These are phyloP conservation scores for Hymenoscyphus repandus DNA, from an alignment of 2,329 filamentous ascomycete species.

Conservation along the genomic window DNA sequence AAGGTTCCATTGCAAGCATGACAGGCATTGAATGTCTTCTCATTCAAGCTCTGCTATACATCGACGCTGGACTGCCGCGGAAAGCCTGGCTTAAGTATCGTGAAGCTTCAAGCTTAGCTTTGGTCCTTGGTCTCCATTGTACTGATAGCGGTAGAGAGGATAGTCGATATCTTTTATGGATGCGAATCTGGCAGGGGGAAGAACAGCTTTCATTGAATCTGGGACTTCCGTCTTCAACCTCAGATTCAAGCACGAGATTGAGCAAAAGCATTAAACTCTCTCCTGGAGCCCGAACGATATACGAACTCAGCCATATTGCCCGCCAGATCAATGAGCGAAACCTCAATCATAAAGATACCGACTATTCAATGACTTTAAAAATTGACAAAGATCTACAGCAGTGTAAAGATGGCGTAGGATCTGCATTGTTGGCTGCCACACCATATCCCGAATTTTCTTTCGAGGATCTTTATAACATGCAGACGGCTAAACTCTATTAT, in stretches of 20 bases:
- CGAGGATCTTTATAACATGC: conserved; percentile 30
- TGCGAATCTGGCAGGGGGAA: conserved; percentile 38
- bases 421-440: conserved; percentile 29
- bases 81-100: conserved; percentile 48
- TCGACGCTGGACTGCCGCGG: conserved; percentile 50
- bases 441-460: conserved; percentile 18
- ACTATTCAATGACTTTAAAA: conserved; percentile 35
- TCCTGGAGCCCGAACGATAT: neutral
- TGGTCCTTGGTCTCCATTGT: conserved; percentile 45
- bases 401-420: conserved; percentile 28
- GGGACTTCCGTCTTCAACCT: conserved; percentile 43
- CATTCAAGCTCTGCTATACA: conserved; percentile 46
- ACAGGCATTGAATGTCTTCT: conserved; percentile 49
- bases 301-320: conserved; percentile 31
- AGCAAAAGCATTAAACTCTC: neutral
- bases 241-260: conserved; percentile 23
- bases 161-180: conserved; percentile 36
- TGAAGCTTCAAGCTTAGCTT: conserved; percentile 45
- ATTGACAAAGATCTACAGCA: conserved; percentile 38
- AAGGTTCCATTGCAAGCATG: conserved; percentile 44
- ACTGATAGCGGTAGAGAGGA: conserved; percentile 26
- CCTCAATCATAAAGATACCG: conserved; percentile 31
- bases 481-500: conserved; percentile 36
- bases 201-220: conserved; percentile 47
- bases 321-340: conserved; percentile 39